Evolutionary conservation across 2,329 filamentous ascomycete genomes (phyloP).

Genomic region (Calonectria honghensis): DNA sequence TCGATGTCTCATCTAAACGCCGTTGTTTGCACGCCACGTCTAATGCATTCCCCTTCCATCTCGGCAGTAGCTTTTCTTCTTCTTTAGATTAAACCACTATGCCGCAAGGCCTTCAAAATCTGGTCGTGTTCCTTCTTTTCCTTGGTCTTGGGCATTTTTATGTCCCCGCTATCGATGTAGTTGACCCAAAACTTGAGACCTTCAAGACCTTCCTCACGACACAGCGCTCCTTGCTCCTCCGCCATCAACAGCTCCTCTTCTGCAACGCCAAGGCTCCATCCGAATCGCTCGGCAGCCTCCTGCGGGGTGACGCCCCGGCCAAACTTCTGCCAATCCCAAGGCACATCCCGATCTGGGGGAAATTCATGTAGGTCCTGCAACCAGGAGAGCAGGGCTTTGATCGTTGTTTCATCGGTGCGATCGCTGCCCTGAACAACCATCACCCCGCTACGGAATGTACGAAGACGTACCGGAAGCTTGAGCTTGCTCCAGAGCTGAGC

Average conservation of each 20-base stretch:
- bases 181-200: slow-evolving; percentile 97
- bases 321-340: slow-evolving; percentile 86
- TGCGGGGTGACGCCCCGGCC: slow-evolving; percentile 92
- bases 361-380: slow-evolving; percentile 82
- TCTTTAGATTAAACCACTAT: slow-evolving; percentile 59
- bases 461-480: slow-evolving; percentile 87
- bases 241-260: slow-evolving; percentile 98
- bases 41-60: slow-evolving; percentile 22
- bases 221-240: slow-evolving; percentile 90
- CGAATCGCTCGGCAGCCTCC: slow-evolving; percentile 91
- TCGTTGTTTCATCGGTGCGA: slow-evolving; percentile 92
- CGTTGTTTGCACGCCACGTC: slow-evolving; percentile 29
- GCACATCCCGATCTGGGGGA: slow-evolving; percentile 77
- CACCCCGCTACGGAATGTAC: slow-evolving; percentile 94
- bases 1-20: slow-evolving; percentile 23
- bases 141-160: slow-evolving; percentile 55
- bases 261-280: slow-evolving; percentile 97
- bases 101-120: slow-evolving; percentile 65
- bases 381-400: slow-evolving; percentile 85
- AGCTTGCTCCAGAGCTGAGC: slow-evolving; percentile 91
- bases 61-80: too few relatives aligned
- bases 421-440: slow-evolving; percentile 93
- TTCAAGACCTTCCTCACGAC: slow-evolving; percentile 93
- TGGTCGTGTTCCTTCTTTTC: slow-evolving; percentile 62
- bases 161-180: slow-evolving; percentile 70